A percentile compares a stretch with the other conserved stretches of the same genome.
These are phyloP conservation scores for Buddleja alternifolia DNA, from an alignment of 257 asterid species.

Conservation along the genomic window DNA sequence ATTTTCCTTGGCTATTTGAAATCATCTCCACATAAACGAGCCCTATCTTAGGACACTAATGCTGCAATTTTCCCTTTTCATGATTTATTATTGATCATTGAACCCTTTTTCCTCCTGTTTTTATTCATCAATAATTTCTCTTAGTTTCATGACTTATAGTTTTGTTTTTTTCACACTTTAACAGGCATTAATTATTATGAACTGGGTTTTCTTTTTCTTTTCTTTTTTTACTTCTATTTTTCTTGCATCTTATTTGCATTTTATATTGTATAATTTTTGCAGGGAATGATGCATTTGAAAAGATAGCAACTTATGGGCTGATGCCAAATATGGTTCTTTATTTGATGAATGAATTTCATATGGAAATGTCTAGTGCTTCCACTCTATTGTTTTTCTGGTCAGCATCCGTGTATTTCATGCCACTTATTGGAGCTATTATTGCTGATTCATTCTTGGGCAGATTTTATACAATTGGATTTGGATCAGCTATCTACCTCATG, in stretches of 20 bases:
- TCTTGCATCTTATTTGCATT: background rate
- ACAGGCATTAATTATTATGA: too few relatives aligned
- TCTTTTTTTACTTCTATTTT: background rate
- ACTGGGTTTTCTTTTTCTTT: background rate
- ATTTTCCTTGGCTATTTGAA: too few relatives aligned
- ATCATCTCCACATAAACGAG: too few relatives aligned
- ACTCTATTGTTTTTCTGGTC: conserved; percentile 65
- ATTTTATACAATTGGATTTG: conserved; percentile 59
- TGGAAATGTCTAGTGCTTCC: conserved; percentile 59
- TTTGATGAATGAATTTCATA: conserved; percentile 55
- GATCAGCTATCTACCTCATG: conserved; percentile 56
- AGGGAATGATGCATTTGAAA: conserved; percentile 65
- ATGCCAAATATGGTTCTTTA: conserved; percentile 66
- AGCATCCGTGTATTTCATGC: conserved; percentile 57
- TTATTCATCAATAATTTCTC: too few relatives aligned
- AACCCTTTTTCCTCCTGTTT: too few relatives aligned
- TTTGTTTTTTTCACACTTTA: too few relatives aligned
- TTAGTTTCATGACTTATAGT: too few relatives aligned
- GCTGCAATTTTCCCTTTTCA: too few relatives aligned
- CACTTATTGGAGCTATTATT: conserved; percentile 59
- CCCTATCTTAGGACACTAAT: too few relatives aligned
- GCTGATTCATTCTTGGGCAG: conserved; percentile 73
- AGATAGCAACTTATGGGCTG: conserved; percentile 57
- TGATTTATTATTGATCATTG: too few relatives aligned
- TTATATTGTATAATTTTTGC: conserved; percentile 1